Evolutionary conservation across 495 filamentous ascomycete species (phyloP).

Genomic region (Trichoderma virens): DNA sequence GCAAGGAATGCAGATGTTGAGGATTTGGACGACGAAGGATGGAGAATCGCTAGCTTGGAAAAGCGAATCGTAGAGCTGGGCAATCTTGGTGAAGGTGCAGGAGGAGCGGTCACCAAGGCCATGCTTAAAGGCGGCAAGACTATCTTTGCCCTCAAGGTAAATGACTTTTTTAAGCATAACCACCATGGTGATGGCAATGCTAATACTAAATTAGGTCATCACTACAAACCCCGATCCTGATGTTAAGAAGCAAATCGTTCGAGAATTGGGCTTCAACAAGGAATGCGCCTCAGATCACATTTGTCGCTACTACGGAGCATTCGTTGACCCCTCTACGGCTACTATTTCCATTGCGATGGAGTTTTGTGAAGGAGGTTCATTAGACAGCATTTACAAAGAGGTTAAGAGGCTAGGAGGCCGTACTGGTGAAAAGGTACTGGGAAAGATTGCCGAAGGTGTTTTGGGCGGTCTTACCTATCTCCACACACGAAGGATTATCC

Average conservation of each 20-base stretch:
- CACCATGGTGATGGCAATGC: background rate
- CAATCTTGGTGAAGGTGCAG: slow-evolving; percentile 88
- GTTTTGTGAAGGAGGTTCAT: slow-evolving; percentile 92
- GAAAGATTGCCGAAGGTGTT: slow-evolving; percentile 94
- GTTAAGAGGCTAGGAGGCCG: slow-evolving; percentile 90
- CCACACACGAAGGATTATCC: slow-evolving; percentile 94
- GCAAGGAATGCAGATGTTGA: slow-evolving; percentile 80
- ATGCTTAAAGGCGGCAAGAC: slow-evolving; percentile 85
- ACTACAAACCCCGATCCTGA: slow-evolving; percentile 96
- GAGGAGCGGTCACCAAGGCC: slow-evolving; percentile 89
- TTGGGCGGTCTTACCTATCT: slow-evolving; percentile 92
- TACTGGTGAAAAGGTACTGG: slow-evolving; percentile 96
- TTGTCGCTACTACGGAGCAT: slow-evolving; percentile 94
- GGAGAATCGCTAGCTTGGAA: slow-evolving; percentile 84
- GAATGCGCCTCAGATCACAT: slow-evolving; percentile 90
- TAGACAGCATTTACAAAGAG: slow-evolving; percentile 94
- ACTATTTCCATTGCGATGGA: slow-evolving; percentile 99
- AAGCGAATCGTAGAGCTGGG: slow-evolving; percentile 83
- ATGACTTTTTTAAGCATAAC: slow-evolving; percentile 16
- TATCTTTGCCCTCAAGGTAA: slow-evolving; percentile 90
- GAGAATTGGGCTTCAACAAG: slow-evolving; percentile 95
- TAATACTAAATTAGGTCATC: slow-evolving; percentile 59
- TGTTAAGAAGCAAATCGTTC: slow-evolving; percentile 94
- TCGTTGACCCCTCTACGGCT: slow-evolving; percentile 83
- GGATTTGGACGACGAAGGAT: slow-evolving; percentile 88